Base-by-base conservation (phyloP, 106 monocot species). In the Dendrobium nobile region DNA sequence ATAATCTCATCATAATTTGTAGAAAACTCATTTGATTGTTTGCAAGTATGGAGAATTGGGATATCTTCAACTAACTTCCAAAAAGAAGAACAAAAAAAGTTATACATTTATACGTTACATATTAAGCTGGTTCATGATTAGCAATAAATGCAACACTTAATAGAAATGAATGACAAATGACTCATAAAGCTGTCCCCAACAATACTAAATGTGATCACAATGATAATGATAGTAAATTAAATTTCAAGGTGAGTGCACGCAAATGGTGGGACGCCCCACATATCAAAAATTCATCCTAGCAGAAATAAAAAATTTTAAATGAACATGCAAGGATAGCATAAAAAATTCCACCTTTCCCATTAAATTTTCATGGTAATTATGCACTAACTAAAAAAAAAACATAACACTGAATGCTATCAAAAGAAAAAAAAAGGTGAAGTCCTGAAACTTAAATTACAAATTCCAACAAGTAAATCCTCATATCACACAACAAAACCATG, bases 401-500 rank as follows among this genome's bases (percentile, higher is more conserved):
- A 19, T 15, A 70, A 37, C 27, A 70, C 37, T 31, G 70, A 70
- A 70, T 70, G 37, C 37, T 70, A 70, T 70, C 70, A 33, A 33
- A 70, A 37, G 33, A 31, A 37, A 70, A 3, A 31, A 70, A 31
- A 54, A 28, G 31, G 54, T 54, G 24, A 81, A 26, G 59, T 33
- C 56, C 54, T 75, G 42, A 42, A 47, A 41, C 75, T 77, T 64
- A 47, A 33, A 65, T 42, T 43, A 82, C 42, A 76, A 20, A 64
- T 22, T 61, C 61, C 26, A 67, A 7, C 9, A 61, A 77, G 44
- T 28, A 18, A 47, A 77, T 4, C 24, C 70, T 74, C 33, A 78
- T 82, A 82, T 82, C 16, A 58, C 78, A 82, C 73, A 72, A 82
- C 74, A 80, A 72, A 58, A 73, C 17, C 51, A 81, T 22, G 47